These are phyloP conservation scores for Pyropia yezoensis DNA, from an alignment of 23 red algal genomes.

Conservation along the genomic window DNA sequence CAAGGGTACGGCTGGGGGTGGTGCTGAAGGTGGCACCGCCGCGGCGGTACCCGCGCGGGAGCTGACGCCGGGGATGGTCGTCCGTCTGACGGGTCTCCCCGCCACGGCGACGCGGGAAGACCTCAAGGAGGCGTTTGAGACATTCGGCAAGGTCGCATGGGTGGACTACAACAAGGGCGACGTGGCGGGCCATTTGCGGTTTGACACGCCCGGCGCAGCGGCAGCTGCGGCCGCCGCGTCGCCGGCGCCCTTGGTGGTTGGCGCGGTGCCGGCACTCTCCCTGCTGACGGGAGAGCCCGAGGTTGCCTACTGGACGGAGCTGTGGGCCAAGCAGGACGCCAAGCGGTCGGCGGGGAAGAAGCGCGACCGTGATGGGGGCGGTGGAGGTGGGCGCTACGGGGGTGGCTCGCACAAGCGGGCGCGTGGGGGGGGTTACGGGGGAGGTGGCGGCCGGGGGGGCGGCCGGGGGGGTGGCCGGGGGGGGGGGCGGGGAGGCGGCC, in stretches of 20 bases:
- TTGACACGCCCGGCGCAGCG: constrained; percentile 30
- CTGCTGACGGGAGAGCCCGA: constrained; percentile 38
- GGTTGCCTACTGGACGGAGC: constrained; percentile 18
- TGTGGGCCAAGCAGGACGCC: constrained; percentile 50
- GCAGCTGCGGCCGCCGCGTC: constrained; percentile 23
- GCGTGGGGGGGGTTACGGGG: too few species aligned
- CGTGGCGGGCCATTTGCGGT: constrained; percentile 52
- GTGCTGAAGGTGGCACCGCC: not conserved
- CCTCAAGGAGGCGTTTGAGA: constrained; percentile 47
- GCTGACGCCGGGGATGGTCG: constrained; percentile 55
- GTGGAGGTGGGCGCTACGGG: constrained; percentile 13
- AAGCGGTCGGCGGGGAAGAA: constrained; percentile 7
- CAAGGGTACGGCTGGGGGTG: not conserved
- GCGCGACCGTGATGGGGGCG: constrained; percentile 27
- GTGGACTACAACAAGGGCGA: constrained; percentile 60
- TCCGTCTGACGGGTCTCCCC: constrained; percentile 57
- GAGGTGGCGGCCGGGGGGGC: too few species aligned
- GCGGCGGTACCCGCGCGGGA: not conserved
- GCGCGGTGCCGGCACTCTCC: constrained; percentile 27
- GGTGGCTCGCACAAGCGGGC: too few species aligned
- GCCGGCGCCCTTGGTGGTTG: constrained; percentile 18
- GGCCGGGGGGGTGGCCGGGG: too few species aligned
- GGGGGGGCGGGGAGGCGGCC: too few species aligned
- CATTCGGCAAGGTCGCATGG: constrained; percentile 67
- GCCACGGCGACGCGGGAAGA: constrained; percentile 62